phyloP scores from a whole-genome alignment of 2,329 filamentous ascomycete genomes.

The Ophiosphaerella herpotricha region DNA sequence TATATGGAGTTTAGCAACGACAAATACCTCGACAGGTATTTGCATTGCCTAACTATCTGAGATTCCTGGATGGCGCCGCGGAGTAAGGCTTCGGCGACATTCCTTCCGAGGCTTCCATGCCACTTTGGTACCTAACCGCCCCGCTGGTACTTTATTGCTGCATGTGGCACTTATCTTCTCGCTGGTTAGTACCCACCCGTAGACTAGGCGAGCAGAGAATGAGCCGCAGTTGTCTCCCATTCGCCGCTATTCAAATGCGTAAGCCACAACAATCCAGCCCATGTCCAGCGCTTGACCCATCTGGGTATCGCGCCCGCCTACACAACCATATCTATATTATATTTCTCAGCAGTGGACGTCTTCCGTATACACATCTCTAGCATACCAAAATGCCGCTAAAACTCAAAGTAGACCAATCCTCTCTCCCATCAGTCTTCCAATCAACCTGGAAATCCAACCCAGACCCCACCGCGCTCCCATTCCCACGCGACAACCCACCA shows the following conservation, averaged over 20 bases:
- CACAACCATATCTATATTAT: background rate
- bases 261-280: background rate
- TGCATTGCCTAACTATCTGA: too few relatives aligned
- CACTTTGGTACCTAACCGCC: too few relatives aligned
- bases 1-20: too few relatives aligned
- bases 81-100: too few relatives aligned
- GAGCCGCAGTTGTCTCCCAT: too few relatives aligned
- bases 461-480: conserved; percentile 41
- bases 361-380: background rate
- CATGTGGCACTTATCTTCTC: background rate
- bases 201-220: too few relatives aligned
- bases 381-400: conserved; percentile 11
- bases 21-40: too few relatives aligned
- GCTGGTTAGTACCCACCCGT: too few relatives aligned
- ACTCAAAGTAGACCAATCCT: conserved; percentile 25
- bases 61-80: too few relatives aligned
- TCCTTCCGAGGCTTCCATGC: too few relatives aligned
- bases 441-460: conserved; percentile 34
- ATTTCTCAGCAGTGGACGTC: background rate
- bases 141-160: background rate
- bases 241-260: background rate
- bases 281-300: background rate
- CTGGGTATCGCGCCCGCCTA: background rate
- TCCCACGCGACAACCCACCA: conserved; percentile 40
- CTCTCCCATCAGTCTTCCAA: conserved; percentile 37